Percentiles rank a stretch among this genome's conserved stretches.
Evolutionary conservation across 2,329 filamentous ascomycete genomes (phyloP).

Genomic region (Beauveria sp.): DNA sequence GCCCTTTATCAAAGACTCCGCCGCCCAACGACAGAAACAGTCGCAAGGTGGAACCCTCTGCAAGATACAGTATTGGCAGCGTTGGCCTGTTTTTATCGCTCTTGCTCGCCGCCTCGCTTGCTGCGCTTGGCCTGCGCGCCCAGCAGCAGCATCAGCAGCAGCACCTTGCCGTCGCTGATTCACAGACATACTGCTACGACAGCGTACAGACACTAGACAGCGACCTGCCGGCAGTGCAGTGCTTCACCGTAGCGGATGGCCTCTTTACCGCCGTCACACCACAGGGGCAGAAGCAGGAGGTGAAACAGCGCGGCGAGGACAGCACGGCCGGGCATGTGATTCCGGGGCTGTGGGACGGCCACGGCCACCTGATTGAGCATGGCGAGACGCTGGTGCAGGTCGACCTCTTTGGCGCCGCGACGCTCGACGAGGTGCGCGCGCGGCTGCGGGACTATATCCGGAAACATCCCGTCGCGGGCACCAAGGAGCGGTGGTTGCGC

Average conservation of each 20-base stretch:
- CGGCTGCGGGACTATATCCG: slow-evolving; percentile 45
- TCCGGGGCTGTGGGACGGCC: slow-evolving; percentile 63
- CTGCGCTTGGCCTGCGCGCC: neutral
- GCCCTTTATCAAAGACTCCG: neutral
- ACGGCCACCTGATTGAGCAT: slow-evolving; percentile 59
- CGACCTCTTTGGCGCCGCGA: slow-evolving; percentile 52
- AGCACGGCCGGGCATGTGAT: slow-evolving; percentile 43
- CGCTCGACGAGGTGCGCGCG: slow-evolving; percentile 44
- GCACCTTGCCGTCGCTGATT: neutral
- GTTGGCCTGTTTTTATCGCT: neutral
- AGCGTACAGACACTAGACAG: slow-evolving; percentile 29
- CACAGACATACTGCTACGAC: slow-evolving; percentile 31
- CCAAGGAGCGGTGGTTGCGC: slow-evolving; percentile 51
- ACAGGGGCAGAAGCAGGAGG: slow-evolving; percentile 16
- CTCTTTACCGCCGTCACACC: slow-evolving; percentile 41
- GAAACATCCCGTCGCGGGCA: slow-evolving; percentile 42
- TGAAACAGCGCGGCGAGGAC: neutral
- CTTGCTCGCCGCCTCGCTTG: neutral
- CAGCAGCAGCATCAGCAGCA: neutral
- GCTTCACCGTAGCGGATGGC: slow-evolving; percentile 48
- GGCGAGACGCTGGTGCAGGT: slow-evolving; percentile 61
- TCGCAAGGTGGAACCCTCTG: neutral
- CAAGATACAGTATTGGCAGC: neutral
- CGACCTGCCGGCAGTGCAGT: slow-evolving; percentile 34
- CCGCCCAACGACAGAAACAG: neutral